Evolutionary conservation across 768 basidiomycete species (phyloP), one percentile per base, ranked within the genome.

Genomic region (Hemileccinum impolitum): DNA sequence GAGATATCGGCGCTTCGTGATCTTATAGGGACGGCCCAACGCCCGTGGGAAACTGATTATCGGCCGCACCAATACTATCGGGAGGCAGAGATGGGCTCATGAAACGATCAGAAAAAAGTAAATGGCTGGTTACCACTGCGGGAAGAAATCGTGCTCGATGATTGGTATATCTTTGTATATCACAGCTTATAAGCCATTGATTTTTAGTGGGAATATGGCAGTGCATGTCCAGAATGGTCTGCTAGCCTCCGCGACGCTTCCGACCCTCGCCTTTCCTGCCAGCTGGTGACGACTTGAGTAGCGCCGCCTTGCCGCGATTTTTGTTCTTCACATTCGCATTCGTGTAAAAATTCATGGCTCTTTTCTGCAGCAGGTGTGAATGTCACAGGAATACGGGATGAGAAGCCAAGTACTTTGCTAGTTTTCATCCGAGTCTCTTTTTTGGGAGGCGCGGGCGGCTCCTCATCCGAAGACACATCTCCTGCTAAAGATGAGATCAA

Each of bases 401-500:
- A 50, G 8, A 48, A 38, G 34, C 2, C 7, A 53, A 53, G 36
- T 64, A 85, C 89, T 75, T 99, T 99, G 76, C 84, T 92, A 1
- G 96, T 98, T 59, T 81, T 95, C 90, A 95, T 89, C 15, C 95
- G 87, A 23, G 78, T 66, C 56, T 79, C 87, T 66, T 90, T 91
- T 63, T 67, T 72, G 14, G 63, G 46, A 26, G 60, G 58, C 8
- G 57, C 60, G 13, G 65, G 65, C 1, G 59, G 62, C 37, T 71
- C 75, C 21, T 68, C 68, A 13, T 73, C 71, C 1, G 67, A 51
- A 41, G 50, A 58, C 21, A 50, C 55, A 23, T 64, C 63, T 53
- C 61, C 75, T 67, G 45, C 31, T 23, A 52, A 41, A 25, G 12
- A 40, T 62, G n/a, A 54, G 57, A 51, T 31, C 35, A 18, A 39